Conservation (phyloP, 768 basidiomycete genomes). For the Kwoniella sp. region DNA sequence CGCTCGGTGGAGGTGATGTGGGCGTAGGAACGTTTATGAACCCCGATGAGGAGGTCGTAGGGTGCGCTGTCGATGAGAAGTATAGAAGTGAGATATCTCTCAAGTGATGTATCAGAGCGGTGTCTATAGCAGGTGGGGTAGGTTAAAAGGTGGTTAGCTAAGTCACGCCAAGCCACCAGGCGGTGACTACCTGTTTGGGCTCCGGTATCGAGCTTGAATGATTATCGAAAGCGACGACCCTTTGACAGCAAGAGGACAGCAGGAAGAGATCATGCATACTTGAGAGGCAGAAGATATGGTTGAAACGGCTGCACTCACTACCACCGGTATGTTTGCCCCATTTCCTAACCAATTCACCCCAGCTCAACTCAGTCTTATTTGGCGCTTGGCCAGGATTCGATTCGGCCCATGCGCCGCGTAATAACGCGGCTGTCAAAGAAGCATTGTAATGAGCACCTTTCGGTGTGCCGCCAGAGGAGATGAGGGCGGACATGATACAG, state of each 20-base stretch:
- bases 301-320: constrained; percentile 46
- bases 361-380: constrained; percentile 47
- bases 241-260: no score
- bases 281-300: no score
- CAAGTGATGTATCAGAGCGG: constrained; percentile 44
- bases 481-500: constrained; percentile 2
- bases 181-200: constrained; percentile 1
- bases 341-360: constrained; percentile 52
- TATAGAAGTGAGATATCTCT: constrained; percentile 49
- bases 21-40: constrained; percentile 31
- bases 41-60: constrained; percentile 26
- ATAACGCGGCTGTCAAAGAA: constrained; percentile 40
- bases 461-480: constrained; percentile 16
- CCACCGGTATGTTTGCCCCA: constrained; percentile 56
- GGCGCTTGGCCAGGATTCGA: constrained; percentile 38
- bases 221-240: no score
- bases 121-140: constrained; percentile 25
- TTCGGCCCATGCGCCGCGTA: constrained; percentile 52
- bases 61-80: constrained; percentile 32
- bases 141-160: not conserved
- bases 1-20: not conserved
- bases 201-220: not conserved
- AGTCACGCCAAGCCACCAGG: constrained; percentile 5
- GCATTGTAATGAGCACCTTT: constrained; percentile 51
- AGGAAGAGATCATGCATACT: no score